Conservation (phyloP, 345 rosid genomes). For the Eucalyptus virginea region DNA sequence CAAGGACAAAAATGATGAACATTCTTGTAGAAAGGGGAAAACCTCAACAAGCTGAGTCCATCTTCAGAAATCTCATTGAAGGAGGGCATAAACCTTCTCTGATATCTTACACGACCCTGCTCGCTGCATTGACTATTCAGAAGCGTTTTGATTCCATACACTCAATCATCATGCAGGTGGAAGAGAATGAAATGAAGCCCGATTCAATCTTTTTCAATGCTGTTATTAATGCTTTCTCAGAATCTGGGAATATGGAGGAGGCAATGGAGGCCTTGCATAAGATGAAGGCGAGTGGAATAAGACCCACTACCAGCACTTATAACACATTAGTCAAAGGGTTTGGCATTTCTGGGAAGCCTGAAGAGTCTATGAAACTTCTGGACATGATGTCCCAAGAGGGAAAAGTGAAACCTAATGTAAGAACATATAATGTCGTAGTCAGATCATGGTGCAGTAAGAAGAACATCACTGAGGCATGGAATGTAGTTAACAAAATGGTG, state of each 20-base stretch:
- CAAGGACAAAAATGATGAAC: conserved; percentile 75
- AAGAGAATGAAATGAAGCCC: conserved; percentile 60
- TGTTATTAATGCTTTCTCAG: conserved; percentile 73
- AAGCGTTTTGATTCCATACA: conserved; percentile 49
- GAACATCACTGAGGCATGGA: conserved; percentile 67
- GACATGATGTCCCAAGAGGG: conserved; percentile 38
- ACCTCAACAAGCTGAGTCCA: conserved; percentile 57
- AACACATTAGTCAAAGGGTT: conserved; percentile 80
- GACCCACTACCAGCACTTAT: conserved; percentile 69
- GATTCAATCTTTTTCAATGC: conserved; percentile 86
- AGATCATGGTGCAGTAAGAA: conserved; percentile 65
- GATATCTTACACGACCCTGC: conserved; percentile 69
- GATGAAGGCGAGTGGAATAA: conserved; percentile 68
- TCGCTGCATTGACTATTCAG: conserved; percentile 56
- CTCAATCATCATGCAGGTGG: conserved; percentile 45
- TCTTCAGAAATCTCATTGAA: conserved; percentile 47
- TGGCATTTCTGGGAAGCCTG: conserved; percentile 64
- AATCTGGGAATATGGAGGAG: conserved; percentile 60
- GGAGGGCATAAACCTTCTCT: conserved; percentile 80
- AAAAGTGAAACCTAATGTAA: conserved; percentile 46
- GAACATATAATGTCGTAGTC: conserved; percentile 66
- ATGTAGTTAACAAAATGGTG: conserved; percentile 51
- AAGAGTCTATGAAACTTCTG: conserved; percentile 51
- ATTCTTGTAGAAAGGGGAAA: conserved; percentile 50
- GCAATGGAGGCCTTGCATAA: conserved; percentile 56